Percentiles rank a stretch among this genome's conserved stretches.
Conservation (phyloP, 768 basidiomycete species). For the Leccinum obscurum region DNA sequence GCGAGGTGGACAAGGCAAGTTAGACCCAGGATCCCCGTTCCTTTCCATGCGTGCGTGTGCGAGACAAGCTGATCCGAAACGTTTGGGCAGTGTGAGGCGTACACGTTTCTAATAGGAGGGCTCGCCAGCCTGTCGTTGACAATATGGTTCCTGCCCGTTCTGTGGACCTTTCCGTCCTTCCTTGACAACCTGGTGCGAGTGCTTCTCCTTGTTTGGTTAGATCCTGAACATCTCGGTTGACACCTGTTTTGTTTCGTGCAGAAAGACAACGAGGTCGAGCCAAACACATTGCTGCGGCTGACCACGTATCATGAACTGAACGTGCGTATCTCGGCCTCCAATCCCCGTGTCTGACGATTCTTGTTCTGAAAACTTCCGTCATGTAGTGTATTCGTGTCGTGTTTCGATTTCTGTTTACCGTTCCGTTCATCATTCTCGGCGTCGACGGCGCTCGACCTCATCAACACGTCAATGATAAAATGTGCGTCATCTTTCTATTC, state of each 20-base stretch:
- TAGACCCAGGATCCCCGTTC: neutral
- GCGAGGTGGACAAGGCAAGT: conserved; percentile 58
- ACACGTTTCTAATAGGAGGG: conserved; percentile 67
- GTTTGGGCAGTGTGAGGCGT: conserved; percentile 59
- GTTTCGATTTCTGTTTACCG: conserved; percentile 71
- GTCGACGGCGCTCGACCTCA: conserved; percentile 67
- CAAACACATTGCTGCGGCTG: conserved; percentile 62
- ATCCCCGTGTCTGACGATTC: neutral
- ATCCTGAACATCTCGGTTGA: neutral
- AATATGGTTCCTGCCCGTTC: conserved; percentile 69
- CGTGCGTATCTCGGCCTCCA: conserved; percentile 44
- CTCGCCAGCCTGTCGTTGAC: conserved; percentile 70
- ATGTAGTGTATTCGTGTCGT: conserved; percentile 63
- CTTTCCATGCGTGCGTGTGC: neutral
- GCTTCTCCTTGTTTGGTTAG: neutral
- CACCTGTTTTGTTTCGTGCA: conserved; percentile 24
- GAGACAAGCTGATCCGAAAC: conserved; percentile 13
- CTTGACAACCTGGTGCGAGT: conserved; percentile 53
- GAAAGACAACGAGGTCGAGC: conserved; percentile 65
- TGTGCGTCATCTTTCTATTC: neutral
- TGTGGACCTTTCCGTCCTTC: conserved; percentile 73
- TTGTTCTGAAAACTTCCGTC: neutral
- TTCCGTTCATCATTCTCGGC: conserved; percentile 65
- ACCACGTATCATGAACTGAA: conserved; percentile 84
- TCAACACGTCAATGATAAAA: neutral